A percentile compares a stretch with the other conserved stretches of the same genome.
These are phyloP conservation scores for Linderina pennispora DNA, from an alignment of 192 early-diverging fungal genomes.

Conservation along the genomic window DNA sequence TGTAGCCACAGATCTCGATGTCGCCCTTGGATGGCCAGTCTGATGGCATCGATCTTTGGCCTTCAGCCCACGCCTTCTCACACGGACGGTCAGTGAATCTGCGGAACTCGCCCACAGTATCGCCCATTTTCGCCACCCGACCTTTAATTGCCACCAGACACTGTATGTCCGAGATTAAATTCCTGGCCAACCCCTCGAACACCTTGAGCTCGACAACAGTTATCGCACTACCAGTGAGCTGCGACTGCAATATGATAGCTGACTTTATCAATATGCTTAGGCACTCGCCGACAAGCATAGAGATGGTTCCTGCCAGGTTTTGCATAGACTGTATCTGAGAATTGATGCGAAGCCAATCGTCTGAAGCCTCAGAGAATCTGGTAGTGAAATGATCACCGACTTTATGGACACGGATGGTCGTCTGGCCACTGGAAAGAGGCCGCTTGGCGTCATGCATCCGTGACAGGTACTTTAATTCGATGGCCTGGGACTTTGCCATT, in stretches of 20 bases:
- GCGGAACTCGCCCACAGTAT: slow-evolving; percentile 2
- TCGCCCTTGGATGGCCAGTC: slow-evolving; percentile 16
- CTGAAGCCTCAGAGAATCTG: not conserved
- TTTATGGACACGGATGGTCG: not conserved
- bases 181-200: too few species aligned
- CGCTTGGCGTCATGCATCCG: not conserved
- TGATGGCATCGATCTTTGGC: not conserved
- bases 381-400: not conserved
- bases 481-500: not conserved
- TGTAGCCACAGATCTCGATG: slow-evolving; percentile 25
- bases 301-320: not conserved
- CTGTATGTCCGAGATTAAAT: too few species aligned
- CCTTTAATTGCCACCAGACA: too few species aligned
- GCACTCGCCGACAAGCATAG: not conserved
- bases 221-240: too few species aligned
- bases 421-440: not conserved
- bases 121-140: too few species aligned
- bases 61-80: slow-evolving; percentile 10
- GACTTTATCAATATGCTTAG: too few species aligned
- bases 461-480: not conserved
- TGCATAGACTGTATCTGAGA: not conserved
- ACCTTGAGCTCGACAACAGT: too few species aligned
- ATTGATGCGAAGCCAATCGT: too few species aligned
- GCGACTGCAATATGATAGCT: too few species aligned
- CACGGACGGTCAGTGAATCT: not conserved